Evolutionary conservation across 163 green algal genomes (phyloP).

Genomic region (Trebouxia gelatinosa): DNA sequence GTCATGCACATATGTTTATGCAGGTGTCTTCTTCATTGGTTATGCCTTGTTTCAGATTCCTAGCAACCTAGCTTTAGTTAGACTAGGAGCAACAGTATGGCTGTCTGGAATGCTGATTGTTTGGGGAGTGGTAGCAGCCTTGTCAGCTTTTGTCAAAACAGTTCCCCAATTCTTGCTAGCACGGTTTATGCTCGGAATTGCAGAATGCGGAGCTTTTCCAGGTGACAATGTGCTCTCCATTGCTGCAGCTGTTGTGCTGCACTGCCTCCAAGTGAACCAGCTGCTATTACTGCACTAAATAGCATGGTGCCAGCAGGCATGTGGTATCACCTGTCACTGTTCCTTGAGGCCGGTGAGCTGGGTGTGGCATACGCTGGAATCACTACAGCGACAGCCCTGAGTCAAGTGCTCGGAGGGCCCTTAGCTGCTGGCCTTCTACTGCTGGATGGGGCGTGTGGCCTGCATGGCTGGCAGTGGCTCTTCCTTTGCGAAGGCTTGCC

Average conservation of each 20-base stretch:
- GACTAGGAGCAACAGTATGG: slow-evolving; percentile 43
- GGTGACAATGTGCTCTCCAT: too few relatives aligned
- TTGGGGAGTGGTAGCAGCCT: slow-evolving; percentile 45
- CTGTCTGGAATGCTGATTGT: slow-evolving; percentile 38
- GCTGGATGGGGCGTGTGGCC: slow-evolving; percentile 41
- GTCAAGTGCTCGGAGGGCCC: slow-evolving; percentile 41
- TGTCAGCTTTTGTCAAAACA: slow-evolving; percentile 24
- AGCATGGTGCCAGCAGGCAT: slow-evolving; percentile 11
- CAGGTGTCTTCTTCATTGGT: slow-evolving; percentile 20
- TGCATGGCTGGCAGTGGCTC: slow-evolving; percentile 58
- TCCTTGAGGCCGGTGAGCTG: slow-evolving; percentile 11
- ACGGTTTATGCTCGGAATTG: slow-evolving; percentile 50
- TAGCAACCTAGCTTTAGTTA: slow-evolving; percentile 32
- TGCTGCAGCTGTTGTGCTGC: not conserved
- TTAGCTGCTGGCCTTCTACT: slow-evolving; percentile 36
- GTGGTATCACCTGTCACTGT: slow-evolving; percentile 27
- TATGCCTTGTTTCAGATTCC: slow-evolving; percentile 33
- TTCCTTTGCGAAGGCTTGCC: slow-evolving; percentile 30
- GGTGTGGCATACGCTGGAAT: slow-evolving; percentile 19
- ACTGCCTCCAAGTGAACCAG: not conserved
- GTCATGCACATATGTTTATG: too few relatives aligned
- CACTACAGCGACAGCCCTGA: slow-evolving; percentile 10
- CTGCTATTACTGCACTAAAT: too few relatives aligned
- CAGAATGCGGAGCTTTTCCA: slow-evolving; percentile 55
- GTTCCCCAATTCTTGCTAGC: slow-evolving; percentile 29